A percentile compares a stretch with the other conserved stretches of the same genome.
Evolutionary conservation across 2,329 filamentous ascomycete species (phyloP).

Genomic region (Ophiostoma ips): DNA sequence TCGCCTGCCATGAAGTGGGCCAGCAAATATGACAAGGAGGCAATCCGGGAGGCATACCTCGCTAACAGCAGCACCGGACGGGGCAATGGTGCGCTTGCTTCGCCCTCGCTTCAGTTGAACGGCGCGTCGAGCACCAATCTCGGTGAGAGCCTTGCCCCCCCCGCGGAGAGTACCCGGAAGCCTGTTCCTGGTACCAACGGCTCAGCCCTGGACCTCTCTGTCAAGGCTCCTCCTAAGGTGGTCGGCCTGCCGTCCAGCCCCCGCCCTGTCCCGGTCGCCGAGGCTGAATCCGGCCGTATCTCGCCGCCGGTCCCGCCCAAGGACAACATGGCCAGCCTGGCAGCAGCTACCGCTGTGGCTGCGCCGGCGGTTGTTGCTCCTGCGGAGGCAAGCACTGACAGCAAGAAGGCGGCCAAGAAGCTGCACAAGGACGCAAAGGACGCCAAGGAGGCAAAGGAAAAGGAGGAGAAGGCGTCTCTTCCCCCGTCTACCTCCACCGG

Average conservation of each 20-base stretch:
- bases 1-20: slow-evolving; percentile 96
- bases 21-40: slow-evolving; percentile 82
- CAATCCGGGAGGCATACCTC: slow-evolving; percentile 75
- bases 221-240: neutral
- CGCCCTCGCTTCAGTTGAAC: slow-evolving; percentile 8
- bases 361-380: slow-evolving; percentile 24
- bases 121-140: slow-evolving; percentile 4
- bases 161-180: neutral
- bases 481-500: slow-evolving; percentile 16
- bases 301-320: slow-evolving; percentile 26
- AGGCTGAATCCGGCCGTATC: neutral
- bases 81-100: slow-evolving; percentile 25
- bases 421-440: slow-evolving; percentile 37
- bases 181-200: neutral
- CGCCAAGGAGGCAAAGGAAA: slow-evolving; percentile 14
- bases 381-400: slow-evolving; percentile 27
- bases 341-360: slow-evolving; percentile 15
- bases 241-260: slow-evolving; percentile 17
- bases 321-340: slow-evolving; percentile 12
- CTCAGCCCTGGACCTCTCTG: neutral
- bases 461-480: slow-evolving; percentile 14
- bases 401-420: slow-evolving; percentile 36
- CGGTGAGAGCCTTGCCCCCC: neutral
- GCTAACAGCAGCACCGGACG: slow-evolving; percentile 58
- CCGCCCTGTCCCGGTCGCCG: slow-evolving; percentile 20